Base-by-base conservation (phyloP, 208 protist genomes). In the Herpetomonas tarakana region DNA sequence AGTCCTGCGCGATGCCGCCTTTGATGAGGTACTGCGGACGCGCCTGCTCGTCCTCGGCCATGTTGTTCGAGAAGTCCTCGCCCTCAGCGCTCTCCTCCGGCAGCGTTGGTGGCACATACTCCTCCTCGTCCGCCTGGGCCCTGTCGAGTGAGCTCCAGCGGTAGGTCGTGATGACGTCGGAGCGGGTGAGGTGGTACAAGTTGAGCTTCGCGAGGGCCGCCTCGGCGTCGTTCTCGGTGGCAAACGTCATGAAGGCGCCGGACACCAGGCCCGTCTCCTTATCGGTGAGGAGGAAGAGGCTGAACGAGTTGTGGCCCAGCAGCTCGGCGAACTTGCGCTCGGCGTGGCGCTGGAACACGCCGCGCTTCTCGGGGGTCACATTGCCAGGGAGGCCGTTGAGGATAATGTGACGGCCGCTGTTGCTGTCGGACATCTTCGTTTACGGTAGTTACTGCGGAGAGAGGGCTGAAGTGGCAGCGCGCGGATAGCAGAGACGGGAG, bases 1-100 rank as follows among this genome's bases (percentile, higher is more conserved):
- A 78, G 73, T 92, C 84, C 54, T 82, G 77, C 22, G 61, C 51
- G 12, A 81, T 44, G 46, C 84, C 86, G 7, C 77, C 77, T 66
- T 96, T 96, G 57, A 87, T 74, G 55, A 96, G 55, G 59, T 88
- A 96, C 83, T 93, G 86, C 41, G 90, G 86, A 25, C 85, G 85
- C 14, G 74, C 86, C 64, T 91, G 74, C 24, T 62, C 35, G 58
- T 96, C 90, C 53, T 91, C 81, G 11, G 72, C 78, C 82, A 96
- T 92, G 58, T 81, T 92, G 77, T 96, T 80, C 22, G 68, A 69
- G 51, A 96, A 74, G 62, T 91, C 85, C 51, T 80, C 76, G 66
- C 89, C 86, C 51, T 74, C 68, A 30, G 76, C 71, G 24, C 80
- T 71, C 18, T 71, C 66, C 2, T 82, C 62, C 16, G 67, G 62